These are phyloP conservation scores for Pueraria montana DNA, from an alignment of 306 rosid genomes.

Conservation along the genomic window DNA sequence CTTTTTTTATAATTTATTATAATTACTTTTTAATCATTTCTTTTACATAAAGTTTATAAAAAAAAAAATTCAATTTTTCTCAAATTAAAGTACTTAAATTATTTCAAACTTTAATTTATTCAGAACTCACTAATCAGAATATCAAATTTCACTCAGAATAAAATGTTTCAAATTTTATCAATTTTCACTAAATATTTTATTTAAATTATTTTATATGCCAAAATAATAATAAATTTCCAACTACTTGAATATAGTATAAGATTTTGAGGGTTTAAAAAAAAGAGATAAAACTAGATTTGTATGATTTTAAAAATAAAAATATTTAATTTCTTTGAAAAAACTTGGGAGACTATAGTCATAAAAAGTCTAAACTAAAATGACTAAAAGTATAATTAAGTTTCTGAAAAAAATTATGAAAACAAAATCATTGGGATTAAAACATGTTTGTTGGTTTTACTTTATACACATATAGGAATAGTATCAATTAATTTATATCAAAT, in stretches of 20 bases:
- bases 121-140: neutral
- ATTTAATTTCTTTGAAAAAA: neutral
- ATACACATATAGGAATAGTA: too few species aligned
- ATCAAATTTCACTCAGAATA: neutral
- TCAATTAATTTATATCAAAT: too few species aligned
- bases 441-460: too few species aligned
- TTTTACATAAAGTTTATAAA: too few species aligned
- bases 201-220: neutral
- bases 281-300: too few species aligned
- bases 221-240: neutral
- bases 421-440: too few species aligned
- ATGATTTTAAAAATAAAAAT: neutral
- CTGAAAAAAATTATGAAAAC: neutral
- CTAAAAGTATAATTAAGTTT: neutral
- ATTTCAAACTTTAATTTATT: too few species aligned
- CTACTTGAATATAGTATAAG: neutral
- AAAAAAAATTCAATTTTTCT: too few species aligned
- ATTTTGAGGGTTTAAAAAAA: neutral
- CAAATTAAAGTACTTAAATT: too few species aligned
- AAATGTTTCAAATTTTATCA: neutral
- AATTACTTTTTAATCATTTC: too few species aligned
- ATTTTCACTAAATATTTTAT: neutral
- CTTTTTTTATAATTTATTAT: too few species aligned
- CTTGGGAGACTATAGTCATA: too few species aligned
- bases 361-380: neutral